Base-by-base conservation (phyloP, 2,329 filamentous ascomycete species). In the Pseudogymnoascus sp. region DNA sequence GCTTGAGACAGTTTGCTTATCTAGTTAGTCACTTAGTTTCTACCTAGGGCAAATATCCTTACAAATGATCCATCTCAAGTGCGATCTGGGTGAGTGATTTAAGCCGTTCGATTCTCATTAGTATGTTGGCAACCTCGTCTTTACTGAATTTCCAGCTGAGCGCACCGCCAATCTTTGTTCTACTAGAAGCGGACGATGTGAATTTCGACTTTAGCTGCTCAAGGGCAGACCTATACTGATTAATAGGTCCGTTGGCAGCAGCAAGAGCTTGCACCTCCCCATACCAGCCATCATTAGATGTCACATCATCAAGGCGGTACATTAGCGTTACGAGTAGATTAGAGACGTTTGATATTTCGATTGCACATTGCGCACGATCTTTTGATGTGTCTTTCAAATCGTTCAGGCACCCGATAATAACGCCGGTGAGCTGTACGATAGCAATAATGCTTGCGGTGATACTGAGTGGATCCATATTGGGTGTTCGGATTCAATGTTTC, bases 301-400 rank as follows among this genome's bases (percentile, higher is more conserved):
- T 29, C 21, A 4, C 45, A 14, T 47, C 42, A 1, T 23, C 11
- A 3, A 47, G 42, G 18, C 18, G 42, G 18, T 7, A 47, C 18
- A 14, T 47, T 7, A 47, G 0, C 4, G 5, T 4, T 7, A 47
- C 11, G 42, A 47, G 42, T 1, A 62, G 37, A 62, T 16, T 12
- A 21, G 26, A 62, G 23, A 26, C 18, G 14, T 54, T 51, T 62
- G 23, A 62, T 26, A 29, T 31, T 29, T 63, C 51, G 0, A 23
- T 18, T n/a, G 31, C 37, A 23, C 36, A 36, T 34, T 4, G 18
- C 5, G 18, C 14, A 61, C 45, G 34, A 10, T 60, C 62, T 12
- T 60, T 60, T 2, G 62, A 29, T 21, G 45, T 36, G 36, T 5
- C 62, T 61, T 63, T 60, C 12, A 63, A 16, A 21, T 61, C 31